These are phyloP conservation scores for Guillardia theta DNA, from an alignment of 78 protist species.

Conservation along the genomic window DNA sequence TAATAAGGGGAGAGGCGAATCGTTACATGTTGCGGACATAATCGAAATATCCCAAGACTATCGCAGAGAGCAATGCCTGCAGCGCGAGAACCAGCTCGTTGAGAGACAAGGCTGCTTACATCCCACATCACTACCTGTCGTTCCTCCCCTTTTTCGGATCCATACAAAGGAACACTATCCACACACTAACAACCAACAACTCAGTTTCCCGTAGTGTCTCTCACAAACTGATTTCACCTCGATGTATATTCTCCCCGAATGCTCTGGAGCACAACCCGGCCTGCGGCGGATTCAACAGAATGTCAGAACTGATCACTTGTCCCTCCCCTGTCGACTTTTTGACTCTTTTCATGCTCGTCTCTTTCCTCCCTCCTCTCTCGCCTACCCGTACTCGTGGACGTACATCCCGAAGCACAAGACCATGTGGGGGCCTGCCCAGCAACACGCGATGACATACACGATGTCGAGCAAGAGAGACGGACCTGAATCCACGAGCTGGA, in stretches of 20 bases:
- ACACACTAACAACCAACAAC: too few species aligned
- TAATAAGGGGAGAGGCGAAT: not conserved
- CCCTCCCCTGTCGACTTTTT: not conserved
- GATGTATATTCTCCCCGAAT: not conserved
- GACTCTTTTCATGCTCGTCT: not conserved
- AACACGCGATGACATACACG: too few species aligned
- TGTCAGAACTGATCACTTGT: not conserved
- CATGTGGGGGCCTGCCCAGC: too few species aligned
- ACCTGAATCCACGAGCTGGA: not conserved
- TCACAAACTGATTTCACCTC: not conserved
- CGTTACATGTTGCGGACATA: not conserved
- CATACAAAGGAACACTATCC: not conserved
- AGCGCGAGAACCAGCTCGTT: not conserved
- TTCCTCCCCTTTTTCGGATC: not conserved
- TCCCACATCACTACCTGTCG: not conserved
- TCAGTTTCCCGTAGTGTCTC: not conserved
- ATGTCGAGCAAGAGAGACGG: too few species aligned
- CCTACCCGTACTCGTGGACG: slow-evolving; percentile 36
- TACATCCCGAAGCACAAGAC: slow-evolving; percentile 37
- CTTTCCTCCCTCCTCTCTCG: not conserved
- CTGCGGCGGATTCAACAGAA: too few species aligned
- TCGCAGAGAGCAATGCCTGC: slow-evolving; percentile 25
- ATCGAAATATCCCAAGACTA: not conserved
- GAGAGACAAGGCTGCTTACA: not conserved
- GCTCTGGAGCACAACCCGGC: not conserved